Conservation (phyloP, 257 asterid species). For the Solanum pimpinellifolium region DNA sequence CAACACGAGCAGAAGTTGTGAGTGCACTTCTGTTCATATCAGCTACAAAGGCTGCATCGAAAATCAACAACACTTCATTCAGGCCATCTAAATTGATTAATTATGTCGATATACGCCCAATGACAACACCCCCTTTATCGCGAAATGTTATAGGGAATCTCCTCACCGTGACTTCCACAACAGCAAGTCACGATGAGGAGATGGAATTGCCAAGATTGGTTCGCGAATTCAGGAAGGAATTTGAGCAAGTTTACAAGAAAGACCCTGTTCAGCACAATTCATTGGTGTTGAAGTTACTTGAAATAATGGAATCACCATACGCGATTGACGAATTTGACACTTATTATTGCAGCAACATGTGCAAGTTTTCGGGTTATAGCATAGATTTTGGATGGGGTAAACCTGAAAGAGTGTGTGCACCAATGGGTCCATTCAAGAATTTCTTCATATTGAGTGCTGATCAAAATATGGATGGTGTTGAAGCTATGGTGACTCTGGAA, state of each 20-base stretch:
- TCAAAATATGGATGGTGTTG: neutral
- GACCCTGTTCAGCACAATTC: neutral
- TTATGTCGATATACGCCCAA: neutral
- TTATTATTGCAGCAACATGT: neutral
- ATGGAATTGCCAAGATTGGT: neutral
- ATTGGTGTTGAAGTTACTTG: neutral
- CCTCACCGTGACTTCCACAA: neutral
- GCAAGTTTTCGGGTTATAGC: neutral
- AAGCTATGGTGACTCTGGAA: neutral
- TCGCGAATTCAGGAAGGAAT: neutral
- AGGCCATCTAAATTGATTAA: neutral
- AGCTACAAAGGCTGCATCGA: neutral
- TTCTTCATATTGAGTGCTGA: neutral
- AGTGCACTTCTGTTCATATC: neutral
- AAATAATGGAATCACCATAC: neutral
- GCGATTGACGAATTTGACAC: neutral
- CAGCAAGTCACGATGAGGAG: neutral
- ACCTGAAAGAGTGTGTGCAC: neutral
- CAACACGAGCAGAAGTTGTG: neutral
- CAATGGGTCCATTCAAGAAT: conserved; percentile 1
- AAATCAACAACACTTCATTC: neutral
- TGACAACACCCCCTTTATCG: neutral
- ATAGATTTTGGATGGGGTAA: neutral
- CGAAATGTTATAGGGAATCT: neutral
- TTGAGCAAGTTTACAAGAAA: neutral